Evolutionary conservation across 208 protist species (phyloP).

Genomic region (Wallacemonas sp.): DNA sequence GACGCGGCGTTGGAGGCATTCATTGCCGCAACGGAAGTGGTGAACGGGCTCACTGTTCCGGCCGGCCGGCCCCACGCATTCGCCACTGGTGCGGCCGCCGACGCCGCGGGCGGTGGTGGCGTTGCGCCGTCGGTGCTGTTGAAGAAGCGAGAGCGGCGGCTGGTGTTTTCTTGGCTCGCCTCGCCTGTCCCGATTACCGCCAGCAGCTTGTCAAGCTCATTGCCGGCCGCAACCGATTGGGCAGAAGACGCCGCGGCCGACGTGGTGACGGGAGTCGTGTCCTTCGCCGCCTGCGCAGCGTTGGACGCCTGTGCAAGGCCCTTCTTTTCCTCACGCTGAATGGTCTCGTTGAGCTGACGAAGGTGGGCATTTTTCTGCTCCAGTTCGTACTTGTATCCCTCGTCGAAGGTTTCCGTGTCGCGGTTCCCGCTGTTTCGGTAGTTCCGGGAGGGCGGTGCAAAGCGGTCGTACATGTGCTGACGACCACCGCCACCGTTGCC

Average conservation of each 20-base stretch:
- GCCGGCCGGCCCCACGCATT: background rate
- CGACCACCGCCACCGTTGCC: background rate
- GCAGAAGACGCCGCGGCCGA: background rate
- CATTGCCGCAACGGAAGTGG: background rate
- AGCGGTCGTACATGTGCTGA: constrained; percentile 47
- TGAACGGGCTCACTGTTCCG: background rate
- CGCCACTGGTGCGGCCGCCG: background rate
- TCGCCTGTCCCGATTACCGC: constrained; percentile 31
- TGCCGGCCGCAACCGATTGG: background rate
- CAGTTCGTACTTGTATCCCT: constrained; percentile 82
- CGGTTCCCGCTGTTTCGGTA: constrained; percentile 48
- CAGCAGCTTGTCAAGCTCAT: constrained; percentile 57
- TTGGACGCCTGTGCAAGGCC: constrained; percentile 23
- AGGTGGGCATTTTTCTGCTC: constrained; percentile 67
- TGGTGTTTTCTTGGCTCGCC: constrained; percentile 12
- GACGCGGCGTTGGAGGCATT: background rate
- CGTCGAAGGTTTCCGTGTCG: constrained; percentile 84
- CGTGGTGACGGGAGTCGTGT: constrained; percentile 10
- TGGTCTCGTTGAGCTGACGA: constrained; percentile 58
- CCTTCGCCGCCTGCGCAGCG: constrained; percentile 33
- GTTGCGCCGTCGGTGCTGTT: constrained; percentile 5
- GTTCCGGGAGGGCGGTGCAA: constrained; percentile 40
- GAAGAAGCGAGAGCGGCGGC: constrained; percentile 58
- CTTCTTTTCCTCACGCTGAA: constrained; percentile 58
- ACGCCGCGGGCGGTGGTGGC: background rate